Evolutionary conservation across 2,329 filamentous ascomycete genomes (phyloP), one percentile per base, ranked within the genome.

Genomic region (Ascocoryne sarcoides): DNA sequence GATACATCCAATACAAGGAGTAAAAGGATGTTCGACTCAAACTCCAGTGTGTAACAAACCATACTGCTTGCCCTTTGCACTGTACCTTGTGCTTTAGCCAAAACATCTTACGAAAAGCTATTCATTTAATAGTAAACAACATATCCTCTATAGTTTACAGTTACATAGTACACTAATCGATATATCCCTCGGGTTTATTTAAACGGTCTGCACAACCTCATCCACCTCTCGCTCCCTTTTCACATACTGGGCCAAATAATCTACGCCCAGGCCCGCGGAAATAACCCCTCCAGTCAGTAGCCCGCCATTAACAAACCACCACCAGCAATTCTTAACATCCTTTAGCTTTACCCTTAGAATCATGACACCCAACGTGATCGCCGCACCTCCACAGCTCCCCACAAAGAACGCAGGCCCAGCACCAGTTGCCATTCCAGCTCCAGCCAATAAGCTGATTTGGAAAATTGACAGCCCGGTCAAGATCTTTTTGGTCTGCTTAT

Each of bases 291-390:
- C 79, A 9, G 79, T 83, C 46, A 82, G 69, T 74, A 73, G 79
- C 51, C 77, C 81, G 9, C 79, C 79, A 50, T 82, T 82, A 20
- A 77, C 71, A 52, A 85, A 85, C 81, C 81, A 85, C 78, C 79
- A 82, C 81, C 80, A 84, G 51, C 81, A 84, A 54, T 81, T 67
- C 55, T 75, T 74, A 32, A 79, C 76, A 48, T 66, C 74, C 58
- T 80, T 80, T 36, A 84, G 59, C 45, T 81, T 75, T 40, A 83
- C 79, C 42, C 67, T 71, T 56, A 67, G 74, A 52, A 84, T 84
- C 80, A 84, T 84, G 52, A 73, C 60, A 2, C 71, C 76, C 29
- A 84, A 61, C 3, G 76, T 74, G 12, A 75, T 56, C 21, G 74
- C 65, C 4, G 77, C 76, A 18, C 80, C 79, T 29, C 79, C 79